phyloP scores from a whole-genome alignment of 1,284 basidiomycete genomes.

The Ceratobasidium sp. region DNA sequence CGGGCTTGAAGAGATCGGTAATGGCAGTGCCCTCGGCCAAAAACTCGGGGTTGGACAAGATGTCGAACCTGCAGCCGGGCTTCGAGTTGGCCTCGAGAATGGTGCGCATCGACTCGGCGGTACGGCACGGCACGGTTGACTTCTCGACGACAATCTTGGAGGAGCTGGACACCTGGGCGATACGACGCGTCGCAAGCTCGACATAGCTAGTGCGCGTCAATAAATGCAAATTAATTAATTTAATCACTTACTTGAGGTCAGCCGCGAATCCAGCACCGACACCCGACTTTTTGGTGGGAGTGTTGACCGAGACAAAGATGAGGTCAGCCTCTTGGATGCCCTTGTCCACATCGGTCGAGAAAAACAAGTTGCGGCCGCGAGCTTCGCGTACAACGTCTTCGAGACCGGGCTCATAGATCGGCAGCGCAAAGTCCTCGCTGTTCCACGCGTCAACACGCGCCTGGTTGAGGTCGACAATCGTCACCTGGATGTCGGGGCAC shows the following conservation, averaged over 20 bases:
- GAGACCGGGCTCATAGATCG: constrained; percentile 98
- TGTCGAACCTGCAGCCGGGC: constrained; percentile 91
- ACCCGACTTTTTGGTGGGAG: constrained; percentile 97
- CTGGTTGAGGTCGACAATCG: constrained; percentile 97
- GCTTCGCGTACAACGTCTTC: constrained; percentile 88
- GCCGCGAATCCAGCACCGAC: constrained; percentile 97
- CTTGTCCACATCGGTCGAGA: constrained; percentile 94
- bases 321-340: constrained; percentile 92
- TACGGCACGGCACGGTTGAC: constrained; percentile 98
- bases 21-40: constrained; percentile 98
- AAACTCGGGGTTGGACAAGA: constrained; percentile 99
- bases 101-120: constrained; percentile 97
- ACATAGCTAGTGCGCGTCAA: constrained; percentile 73
- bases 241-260: constrained; percentile 82
- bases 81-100: constrained; percentile 98
- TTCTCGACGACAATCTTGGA: constrained; percentile 99
- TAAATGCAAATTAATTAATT: neutral
- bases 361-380: constrained; percentile 95
- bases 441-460: constrained; percentile 97
- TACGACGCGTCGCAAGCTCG: constrained; percentile 94
- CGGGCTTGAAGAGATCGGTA: constrained; percentile 83
- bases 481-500: constrained; percentile 93
- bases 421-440: constrained; percentile 71
- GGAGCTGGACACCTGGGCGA: constrained; percentile 87
- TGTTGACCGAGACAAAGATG: constrained; percentile 92